Evolutionary conservation across 495 filamentous ascomycete genomes (phyloP).

Genomic region (Elaphomyces granulatus): DNA sequence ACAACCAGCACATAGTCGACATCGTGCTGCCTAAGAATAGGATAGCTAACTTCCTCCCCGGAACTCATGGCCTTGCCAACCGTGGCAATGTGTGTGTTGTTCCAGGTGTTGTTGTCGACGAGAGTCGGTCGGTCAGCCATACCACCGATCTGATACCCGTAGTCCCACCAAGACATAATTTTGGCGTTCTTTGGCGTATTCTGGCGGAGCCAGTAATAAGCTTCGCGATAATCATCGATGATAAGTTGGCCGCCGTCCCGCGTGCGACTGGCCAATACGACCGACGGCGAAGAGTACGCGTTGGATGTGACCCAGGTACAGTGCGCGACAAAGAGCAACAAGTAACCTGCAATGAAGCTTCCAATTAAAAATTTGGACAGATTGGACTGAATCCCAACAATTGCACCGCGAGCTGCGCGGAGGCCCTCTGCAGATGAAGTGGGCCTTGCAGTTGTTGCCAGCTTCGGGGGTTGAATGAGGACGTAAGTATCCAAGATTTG

Average conservation of each 20-base stretch:
- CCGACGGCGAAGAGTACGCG: conserved; percentile 95
- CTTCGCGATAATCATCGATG: conserved; percentile 98
- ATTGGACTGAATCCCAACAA: conserved; percentile 70
- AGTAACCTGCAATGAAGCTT: conserved; percentile 56
- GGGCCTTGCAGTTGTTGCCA: conserved; percentile 32
- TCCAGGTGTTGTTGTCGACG: conserved; percentile 99
- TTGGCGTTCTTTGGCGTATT: conserved; percentile 91
- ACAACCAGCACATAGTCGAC: conserved; percentile 97
- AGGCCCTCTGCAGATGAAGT: conserved; percentile 40
- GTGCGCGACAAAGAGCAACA: conserved; percentile 88
- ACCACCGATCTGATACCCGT: conserved; percentile 98
- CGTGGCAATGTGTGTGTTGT: conserved; percentile 99
- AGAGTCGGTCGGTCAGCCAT: conserved; percentile 98
- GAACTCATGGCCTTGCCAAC: conserved; percentile 99
- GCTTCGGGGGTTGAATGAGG: conserved; percentile 36
- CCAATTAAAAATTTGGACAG: conserved; percentile 66
- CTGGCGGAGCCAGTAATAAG: conserved; percentile 98
- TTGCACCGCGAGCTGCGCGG: conserved; percentile 53
- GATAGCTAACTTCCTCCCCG: conserved; percentile 93
- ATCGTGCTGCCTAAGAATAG: conserved; percentile 94
- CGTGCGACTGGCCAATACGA: conserved; percentile 81
- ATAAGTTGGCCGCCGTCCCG: conserved; percentile 96
- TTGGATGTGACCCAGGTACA: conserved; percentile 99
- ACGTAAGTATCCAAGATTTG: conserved; percentile 75
- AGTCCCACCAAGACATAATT: conserved; percentile 99